Conservation (phyloP, 345 rosid species). For the Mangifera indica region DNA sequence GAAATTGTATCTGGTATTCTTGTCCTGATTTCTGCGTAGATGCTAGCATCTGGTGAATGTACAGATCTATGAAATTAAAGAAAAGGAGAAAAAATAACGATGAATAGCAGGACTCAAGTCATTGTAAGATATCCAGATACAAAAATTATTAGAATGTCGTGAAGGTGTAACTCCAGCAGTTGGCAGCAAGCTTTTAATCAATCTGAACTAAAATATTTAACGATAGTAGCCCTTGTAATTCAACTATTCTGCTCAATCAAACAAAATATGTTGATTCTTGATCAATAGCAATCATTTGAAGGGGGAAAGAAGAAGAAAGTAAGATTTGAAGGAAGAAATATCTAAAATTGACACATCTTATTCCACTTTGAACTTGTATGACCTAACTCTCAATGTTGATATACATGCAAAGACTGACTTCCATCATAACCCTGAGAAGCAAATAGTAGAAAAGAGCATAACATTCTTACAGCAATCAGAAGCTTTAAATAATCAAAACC, state of each 20-base stretch:
- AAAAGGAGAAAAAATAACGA: not conserved
- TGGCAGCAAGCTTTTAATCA: not conserved
- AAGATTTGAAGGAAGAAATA: not conserved
- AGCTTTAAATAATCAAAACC: not conserved
- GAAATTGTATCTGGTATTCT: conserved; percentile 70
- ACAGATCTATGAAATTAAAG: conserved; percentile 50
- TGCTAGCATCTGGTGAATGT: conserved; percentile 68
- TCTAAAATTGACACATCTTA: not conserved
- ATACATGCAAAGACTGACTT: not conserved
- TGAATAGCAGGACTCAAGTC: not conserved
- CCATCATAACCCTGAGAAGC: not conserved
- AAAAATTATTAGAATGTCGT: not conserved
- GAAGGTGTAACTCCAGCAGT: not conserved
- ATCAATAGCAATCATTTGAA: not conserved
- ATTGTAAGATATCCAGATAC: not conserved
- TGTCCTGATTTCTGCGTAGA: conserved; percentile 87
- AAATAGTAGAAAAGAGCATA: not conserved
- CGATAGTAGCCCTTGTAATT: not conserved
- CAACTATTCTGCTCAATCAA: not conserved
- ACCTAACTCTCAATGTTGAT: not conserved
- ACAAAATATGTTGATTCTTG: not conserved
- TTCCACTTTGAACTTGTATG: not conserved
- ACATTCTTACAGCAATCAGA: not conserved
- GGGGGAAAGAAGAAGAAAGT: not conserved
- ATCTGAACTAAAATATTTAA: not conserved